Percentiles rank a stretch among this genome's conserved stretches.
phyloP scores from a whole-genome alignment of 257 asterid genomes.

The Voacanga thouarsii region DNA sequence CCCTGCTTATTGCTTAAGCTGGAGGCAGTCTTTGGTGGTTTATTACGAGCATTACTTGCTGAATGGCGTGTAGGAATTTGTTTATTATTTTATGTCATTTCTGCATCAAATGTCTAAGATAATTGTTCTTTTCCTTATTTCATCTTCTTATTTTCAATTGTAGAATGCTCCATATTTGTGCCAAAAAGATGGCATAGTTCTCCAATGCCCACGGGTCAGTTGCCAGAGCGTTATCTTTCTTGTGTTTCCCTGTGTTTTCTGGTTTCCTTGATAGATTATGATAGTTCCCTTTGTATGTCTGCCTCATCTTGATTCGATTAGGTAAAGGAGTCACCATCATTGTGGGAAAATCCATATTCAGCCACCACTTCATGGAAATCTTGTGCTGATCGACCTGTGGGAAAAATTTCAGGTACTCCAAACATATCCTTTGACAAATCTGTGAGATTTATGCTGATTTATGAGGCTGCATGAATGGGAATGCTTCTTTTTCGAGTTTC shows the following conservation, averaged over 20 bases:
- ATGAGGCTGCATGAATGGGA: neutral
- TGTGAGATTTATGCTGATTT: neutral
- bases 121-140: neutral
- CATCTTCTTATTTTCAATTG: constrained; percentile 28
- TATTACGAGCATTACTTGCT: neutral
- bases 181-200: constrained; percentile 85
- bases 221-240: constrained; percentile 6
- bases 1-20: neutral
- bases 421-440: neutral
- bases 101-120: neutral
- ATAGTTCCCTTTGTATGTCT: neutral
- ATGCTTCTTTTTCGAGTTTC: neutral
- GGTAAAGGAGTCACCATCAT: constrained; percentile 90
- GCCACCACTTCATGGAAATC: constrained; percentile 98
- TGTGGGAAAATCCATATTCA: constrained; percentile 97
- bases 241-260: constrained; percentile 6
- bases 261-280: neutral
- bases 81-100: neutral
- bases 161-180: constrained; percentile 95
- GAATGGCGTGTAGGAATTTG: neutral
- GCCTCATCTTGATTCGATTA: constrained; percentile 25
- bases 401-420: constrained; percentile 57
- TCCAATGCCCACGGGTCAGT: constrained; percentile 87
- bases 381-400: constrained; percentile 81
- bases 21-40: neutral